Evolutionary conservation across 2,329 filamentous ascomycete genomes (phyloP), one percentile per base, ranked within the genome.

Genomic region (Fusarium pseudoanthophilum): DNA sequence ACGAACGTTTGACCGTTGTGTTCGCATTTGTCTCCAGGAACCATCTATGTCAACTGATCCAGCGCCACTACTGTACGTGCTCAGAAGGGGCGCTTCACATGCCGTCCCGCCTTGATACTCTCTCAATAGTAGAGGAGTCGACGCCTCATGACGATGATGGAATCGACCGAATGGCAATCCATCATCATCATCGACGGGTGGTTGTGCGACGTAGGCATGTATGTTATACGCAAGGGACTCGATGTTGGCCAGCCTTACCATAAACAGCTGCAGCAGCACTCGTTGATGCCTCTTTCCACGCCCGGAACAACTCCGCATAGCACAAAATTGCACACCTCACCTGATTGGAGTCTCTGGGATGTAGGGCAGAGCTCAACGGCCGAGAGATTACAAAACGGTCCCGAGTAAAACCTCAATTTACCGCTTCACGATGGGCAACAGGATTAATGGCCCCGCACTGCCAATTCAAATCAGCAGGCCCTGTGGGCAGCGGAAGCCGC

Each of bases 191-290:
- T 64, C 57, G 64, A 73, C 56, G 75, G 68, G 67, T 64, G 67
- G 53, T 57, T 24, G 51, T 56, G 62, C 51, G 61, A 63, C 59
- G 60, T 40, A 36, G 49, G 49, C n/a, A 55, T 40, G 52, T 60
- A 39, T 36, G 49, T 58, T 64, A 66, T 60, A 71, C 72, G 76
- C 75, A 76, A 77, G 76, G 70, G 74, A 74, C 49, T 60, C 52
- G 55, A 68, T 40, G 26, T 69, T 46, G 65, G 37, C 48, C 69
- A 58, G 56, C 57, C 46, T 69, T 56, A 46, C 43, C 59, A 63
- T 30, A 57, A 52, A 37, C 69, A 67, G 64, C 55, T 45, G 40
- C 59, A 64, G 57, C 48, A 36, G 66, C 40, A 46, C 48, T 58
- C 55, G 43, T 55, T 52, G 59, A 56, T 56, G 24, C 57, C 51